Conservation (phyloP, 495 filamentous ascomycete species). For the Parmelia sp. region DNA sequence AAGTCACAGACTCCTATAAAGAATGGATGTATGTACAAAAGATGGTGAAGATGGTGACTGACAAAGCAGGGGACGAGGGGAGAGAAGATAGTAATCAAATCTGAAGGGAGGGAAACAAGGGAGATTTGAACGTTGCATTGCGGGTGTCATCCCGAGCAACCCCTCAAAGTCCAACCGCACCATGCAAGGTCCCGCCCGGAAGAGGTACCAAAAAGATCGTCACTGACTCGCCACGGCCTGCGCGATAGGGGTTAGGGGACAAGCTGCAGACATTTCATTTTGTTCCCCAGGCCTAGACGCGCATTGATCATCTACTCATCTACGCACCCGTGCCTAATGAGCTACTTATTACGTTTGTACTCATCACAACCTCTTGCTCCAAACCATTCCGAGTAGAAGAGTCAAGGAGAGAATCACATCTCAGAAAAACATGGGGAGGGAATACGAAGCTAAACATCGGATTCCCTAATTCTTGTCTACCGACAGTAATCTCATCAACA, state of each 20-base stretch:
- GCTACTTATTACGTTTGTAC: no score
- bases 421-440: no score
- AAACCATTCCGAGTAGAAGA: neutral
- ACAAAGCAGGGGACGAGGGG: neutral
- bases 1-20: neutral
- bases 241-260: neutral
- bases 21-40: neutral
- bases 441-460: no score
- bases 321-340: neutral
- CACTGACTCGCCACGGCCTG: neutral
- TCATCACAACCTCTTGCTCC: no score
- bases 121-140: neutral
- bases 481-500: no score
- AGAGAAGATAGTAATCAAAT: neutral
- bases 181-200: slow-evolving; percentile 2
- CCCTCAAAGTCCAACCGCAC: neutral
- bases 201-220: neutral
- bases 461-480: no score
- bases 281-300: neutral
- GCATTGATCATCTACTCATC: neutral
- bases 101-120: neutral
- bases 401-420: neutral
- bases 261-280: neutral
- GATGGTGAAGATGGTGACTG: neutral
- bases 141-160: slow-evolving; percentile 5